phyloP scores from a whole-genome alignment of 352 stramenopile species.

The Phytophthora boehmeriae region DNA sequence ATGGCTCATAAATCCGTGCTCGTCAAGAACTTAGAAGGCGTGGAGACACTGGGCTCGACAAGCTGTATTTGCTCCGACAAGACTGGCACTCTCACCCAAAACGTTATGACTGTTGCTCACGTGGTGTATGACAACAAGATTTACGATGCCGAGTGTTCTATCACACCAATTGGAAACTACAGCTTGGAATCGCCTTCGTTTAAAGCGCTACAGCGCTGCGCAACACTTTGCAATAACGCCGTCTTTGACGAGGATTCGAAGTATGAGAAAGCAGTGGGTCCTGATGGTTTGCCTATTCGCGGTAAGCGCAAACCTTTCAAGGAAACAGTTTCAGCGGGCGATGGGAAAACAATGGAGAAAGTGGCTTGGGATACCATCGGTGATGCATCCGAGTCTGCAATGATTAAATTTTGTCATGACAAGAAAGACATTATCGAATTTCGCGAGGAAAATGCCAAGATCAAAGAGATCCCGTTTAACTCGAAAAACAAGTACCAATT shows the following conservation, averaged over 20 bases:
- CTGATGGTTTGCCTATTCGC: constrained; percentile 48
- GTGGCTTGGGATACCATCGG: constrained; percentile 75
- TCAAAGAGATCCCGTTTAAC: constrained; percentile 88
- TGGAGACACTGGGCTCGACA: constrained; percentile 93
- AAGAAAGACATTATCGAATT: constrained; percentile 83
- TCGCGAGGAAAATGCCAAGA: constrained; percentile 62
- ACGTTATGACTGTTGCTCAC: constrained; percentile 94
- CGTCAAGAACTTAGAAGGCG: constrained; percentile 94
- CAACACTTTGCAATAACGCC: constrained; percentile 91
- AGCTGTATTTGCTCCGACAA: constrained; percentile 94
- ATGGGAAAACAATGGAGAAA: constrained; percentile 50
- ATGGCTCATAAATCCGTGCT: constrained; percentile 92
- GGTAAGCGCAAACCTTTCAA: constrained; percentile 70
- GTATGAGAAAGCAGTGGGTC: constrained; percentile 57
- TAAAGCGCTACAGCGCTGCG: constrained; percentile 77
- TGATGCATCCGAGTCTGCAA: constrained; percentile 79
- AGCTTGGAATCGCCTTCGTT: constrained; percentile 52
- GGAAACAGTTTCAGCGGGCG: constrained; percentile 45
- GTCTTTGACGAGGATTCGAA: constrained; percentile 71
- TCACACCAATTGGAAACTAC: constrained; percentile 71
- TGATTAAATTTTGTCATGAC: constrained; percentile 89
- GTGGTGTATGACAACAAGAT: constrained; percentile 81
- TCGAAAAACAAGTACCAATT: constrained; percentile 89
- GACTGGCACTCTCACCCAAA: constrained; percentile 94
- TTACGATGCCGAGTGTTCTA: constrained; percentile 78